Evolutionary conservation across 768 basidiomycete species (phyloP).

Genomic region (Leccinum disarticulatum): DNA sequence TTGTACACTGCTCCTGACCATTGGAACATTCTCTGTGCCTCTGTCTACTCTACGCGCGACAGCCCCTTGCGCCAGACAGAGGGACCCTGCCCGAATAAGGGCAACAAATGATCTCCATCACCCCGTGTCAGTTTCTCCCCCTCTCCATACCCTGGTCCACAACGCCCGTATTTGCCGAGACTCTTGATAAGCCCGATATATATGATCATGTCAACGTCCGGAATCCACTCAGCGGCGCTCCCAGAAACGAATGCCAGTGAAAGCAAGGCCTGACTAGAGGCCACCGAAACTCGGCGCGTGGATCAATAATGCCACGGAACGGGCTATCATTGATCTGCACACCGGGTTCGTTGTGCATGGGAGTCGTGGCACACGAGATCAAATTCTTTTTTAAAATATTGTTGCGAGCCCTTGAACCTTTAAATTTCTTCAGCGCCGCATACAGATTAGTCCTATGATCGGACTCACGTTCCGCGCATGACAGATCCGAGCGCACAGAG

Average conservation of each 20-base stretch:
- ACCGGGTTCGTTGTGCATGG: not conserved
- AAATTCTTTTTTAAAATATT: not conserved
- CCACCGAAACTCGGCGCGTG: not conserved
- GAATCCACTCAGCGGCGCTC: not conserved
- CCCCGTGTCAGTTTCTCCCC: no score
- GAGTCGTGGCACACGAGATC: not conserved
- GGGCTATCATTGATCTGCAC: not conserved
- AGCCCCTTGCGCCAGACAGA: not conserved
- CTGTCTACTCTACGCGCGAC: not conserved
- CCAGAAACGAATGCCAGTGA: no score
- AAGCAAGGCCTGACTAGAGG: no score
- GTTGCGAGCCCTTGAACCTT: not conserved
- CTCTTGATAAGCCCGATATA: no score
- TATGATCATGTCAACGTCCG: not conserved
- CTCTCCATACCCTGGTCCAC: not conserved
- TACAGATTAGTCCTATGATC: not conserved
- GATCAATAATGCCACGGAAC: not conserved
- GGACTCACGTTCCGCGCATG: no score
- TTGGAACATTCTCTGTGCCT: not conserved
- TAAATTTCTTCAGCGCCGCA: no score
- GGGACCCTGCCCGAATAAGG: not conserved
- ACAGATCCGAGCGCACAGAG: not conserved
- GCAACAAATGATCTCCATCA: not conserved
- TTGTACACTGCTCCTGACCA: not conserved
- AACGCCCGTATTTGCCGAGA: no score